Evolutionary conservation across 2,329 filamentous ascomycete genomes (phyloP), one percentile per base, ranked within the genome.

Genomic region (Chalaropsis thielavioides): DNA sequence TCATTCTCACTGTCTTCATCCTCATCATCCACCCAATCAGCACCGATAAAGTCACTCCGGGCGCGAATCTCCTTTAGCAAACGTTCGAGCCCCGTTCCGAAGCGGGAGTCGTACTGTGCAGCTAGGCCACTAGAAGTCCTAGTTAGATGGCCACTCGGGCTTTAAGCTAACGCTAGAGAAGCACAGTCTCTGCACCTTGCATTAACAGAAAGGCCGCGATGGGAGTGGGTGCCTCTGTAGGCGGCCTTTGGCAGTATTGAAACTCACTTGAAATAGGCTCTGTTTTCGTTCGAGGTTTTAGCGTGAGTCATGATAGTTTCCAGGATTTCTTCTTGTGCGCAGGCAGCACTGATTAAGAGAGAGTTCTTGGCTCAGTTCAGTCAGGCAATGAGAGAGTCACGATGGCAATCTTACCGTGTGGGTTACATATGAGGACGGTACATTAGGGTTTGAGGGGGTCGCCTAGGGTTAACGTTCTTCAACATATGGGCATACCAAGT

Each of bases 21-120:
- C 15, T 74, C 73, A 4, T 76, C 77, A 19, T 73, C 73, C 56
- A 74, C 73, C 75, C 83, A 85, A 64, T 81, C 77, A 27, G 83
- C 79, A 51, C 83, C 84, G 66, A 89, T 81, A 76, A 87, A 88
- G 63, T 80, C 76, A 5, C 81, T 76, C 40, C 79, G 78, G 3
- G 73, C 73, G 67, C 78, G 76, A 15, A 88, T 77, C 69, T 82
- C 77, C 7, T 78, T 72, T 24, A 81, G 78, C n/a, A 89, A 75
- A 69, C 78, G 76, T 43, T 75, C 73, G 59, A 83, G 76, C 13
- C 80, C 77, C 69, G 80, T 80, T 62, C 77, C 76, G 69, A 66
- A 66, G 2, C 54, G 59, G 15, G 24, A 24, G 17, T 66, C 64
- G 61, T 66, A 66, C 24, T 63, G 31, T 8, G 22, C 40, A 17